Conservation (phyloP, 345 rosid genomes). For the Eucalyptus camaldulensis region DNA sequence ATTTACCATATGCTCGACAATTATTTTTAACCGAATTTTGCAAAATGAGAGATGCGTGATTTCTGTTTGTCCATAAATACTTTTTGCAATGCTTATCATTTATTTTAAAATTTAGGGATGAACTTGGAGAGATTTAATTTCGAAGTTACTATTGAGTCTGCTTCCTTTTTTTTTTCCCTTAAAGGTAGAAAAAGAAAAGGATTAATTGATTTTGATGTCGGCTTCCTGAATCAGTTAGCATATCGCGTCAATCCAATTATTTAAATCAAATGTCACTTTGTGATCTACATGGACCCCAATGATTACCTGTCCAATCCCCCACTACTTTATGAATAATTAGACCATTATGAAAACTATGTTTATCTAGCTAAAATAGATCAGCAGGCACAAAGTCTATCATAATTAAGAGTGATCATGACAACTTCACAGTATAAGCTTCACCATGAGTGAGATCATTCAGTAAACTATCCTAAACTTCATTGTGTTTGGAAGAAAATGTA, state of each 20-base stretch:
- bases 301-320: not conserved
- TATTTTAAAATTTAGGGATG: not conserved
- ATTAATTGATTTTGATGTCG: not conserved
- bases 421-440: not conserved
- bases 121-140: not conserved
- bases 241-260: not conserved
- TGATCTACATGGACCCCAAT: not conserved
- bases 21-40: not conserved
- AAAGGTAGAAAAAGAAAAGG: not conserved
- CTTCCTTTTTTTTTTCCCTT: rapidly evolving
- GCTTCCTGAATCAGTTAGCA: not conserved
- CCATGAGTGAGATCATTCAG: not conserved
- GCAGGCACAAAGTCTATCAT: not conserved
- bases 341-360: not conserved
- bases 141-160: not conserved
- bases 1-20: not conserved
- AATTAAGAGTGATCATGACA: not conserved
- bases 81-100: not conserved
- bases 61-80: not conserved
- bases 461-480: not conserved
- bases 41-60: not conserved
- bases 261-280: not conserved
- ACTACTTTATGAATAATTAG: not conserved
- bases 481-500: not conserved
- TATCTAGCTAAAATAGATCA: not conserved